Evolutionary conservation across 78 protist genomes (phyloP), one percentile per base, ranked within the genome.

Genomic region (Dictyostelium firmibasis): DNA sequence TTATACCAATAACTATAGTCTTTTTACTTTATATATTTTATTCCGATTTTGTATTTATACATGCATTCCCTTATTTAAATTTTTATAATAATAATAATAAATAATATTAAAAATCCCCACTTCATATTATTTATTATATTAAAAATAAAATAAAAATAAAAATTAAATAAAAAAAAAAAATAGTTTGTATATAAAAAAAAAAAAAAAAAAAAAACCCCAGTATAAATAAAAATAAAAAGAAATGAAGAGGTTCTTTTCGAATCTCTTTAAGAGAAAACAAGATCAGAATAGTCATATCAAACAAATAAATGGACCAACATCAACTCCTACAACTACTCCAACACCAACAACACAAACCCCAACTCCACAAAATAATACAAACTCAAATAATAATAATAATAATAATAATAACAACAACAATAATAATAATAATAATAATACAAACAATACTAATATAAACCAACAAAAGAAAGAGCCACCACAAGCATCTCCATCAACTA

Each of bases 241-340:
- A 72, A 72, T 72, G 79, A 72, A 72, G 79, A 72, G 79, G 43
- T 72, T 72, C 79, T 72, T 72, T 72, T 33, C 36, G 79, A 72
- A 72, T 72, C 79, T 72, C 79, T 72, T 72, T 72, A 72, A 72
- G 36, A 72, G 79, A 72, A 72, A 72, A 67, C 38, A 67, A 33
- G 79, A 33, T 3, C 79, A 72, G 43, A 72, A 72, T 31, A 72
- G 43, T 72, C 14, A 29, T 31, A 18, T 72, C 9, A 27, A 33
- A 33, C 79, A 72, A 72, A 72, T 72, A 72, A 72, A 72, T 33
- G 35, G 47, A 14, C 16, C 41, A 31, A 33, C 67, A 14, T 1
- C 79, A 33, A 33, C 79, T 4, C n/a, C 79, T 9, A 16, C 25
- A 14, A 31, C 38, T 3, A 33, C 44, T 10, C 8, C 41, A 33